Conservation (phyloP, 257 asterid species). For the Scutellaria barbata region DNA sequence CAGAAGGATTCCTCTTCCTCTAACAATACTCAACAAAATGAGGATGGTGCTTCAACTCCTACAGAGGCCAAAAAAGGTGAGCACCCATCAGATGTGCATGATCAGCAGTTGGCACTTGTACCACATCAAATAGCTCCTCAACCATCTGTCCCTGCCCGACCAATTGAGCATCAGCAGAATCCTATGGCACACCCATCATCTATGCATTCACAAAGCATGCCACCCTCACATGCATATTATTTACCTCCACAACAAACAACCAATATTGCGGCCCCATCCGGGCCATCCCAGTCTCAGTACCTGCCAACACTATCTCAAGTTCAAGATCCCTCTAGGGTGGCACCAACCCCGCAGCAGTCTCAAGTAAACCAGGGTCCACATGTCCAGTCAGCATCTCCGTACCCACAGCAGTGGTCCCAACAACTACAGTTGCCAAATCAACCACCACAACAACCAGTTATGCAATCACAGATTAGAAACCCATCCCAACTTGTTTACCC, state of each 20-base stretch:
- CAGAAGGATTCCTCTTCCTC: conserved; percentile 69
- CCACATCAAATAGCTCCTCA: conserved; percentile 78
- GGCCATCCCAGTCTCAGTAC: conserved; percentile 64
- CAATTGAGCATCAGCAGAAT: conserved; percentile 66
- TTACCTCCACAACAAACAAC: conserved; percentile 59
- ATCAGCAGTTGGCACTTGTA: conserved; percentile 83
- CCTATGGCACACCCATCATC: conserved; percentile 62
- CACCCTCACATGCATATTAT: conserved; percentile 60
- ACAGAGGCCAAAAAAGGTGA: conserved; percentile 64
- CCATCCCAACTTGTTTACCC: conserved; percentile 69
- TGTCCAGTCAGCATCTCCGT: conserved; percentile 55
- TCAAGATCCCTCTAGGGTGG: conserved; percentile 60
- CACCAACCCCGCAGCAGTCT: conserved; percentile 61
- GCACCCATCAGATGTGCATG: conserved; percentile 51
- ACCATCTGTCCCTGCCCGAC: conserved; percentile 45
- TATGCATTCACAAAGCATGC: conserved; percentile 60
- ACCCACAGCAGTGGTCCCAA: conserved; percentile 84
- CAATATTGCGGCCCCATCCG: conserved; percentile 46
- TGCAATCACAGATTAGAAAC: conserved; percentile 70
- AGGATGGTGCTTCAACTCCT: conserved; percentile 58
- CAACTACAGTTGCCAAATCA: conserved; percentile 55
- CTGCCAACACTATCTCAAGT: conserved; percentile 59
- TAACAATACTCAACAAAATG: conserved; percentile 56
- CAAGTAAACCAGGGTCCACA: conserved; percentile 68
- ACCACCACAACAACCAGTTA: conserved; percentile 52